Base-by-base conservation (phyloP, 2,329 filamentous ascomycete species). In the Coniochaeta sp. region DNA sequence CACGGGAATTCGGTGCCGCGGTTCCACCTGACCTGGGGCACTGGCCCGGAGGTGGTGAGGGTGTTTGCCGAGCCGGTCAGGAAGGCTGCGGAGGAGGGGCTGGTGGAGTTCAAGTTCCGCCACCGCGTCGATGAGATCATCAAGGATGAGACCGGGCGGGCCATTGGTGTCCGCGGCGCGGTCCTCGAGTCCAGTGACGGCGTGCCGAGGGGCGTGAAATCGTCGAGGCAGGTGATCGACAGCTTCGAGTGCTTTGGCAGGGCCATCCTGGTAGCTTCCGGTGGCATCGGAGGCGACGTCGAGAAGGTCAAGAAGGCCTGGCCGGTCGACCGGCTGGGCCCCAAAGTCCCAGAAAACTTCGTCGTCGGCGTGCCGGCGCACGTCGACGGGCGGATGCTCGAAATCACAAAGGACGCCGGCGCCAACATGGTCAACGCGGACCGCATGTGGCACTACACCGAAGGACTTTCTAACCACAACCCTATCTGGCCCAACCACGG, bases 391-490 rank as follows among this genome's bases (percentile, higher is more conserved):
- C 79, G 83, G 58, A 86, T 86, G 82, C 79, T 87, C 52, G 78
- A 73, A 38, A 85, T 87, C 57, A 70, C 82, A 2, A 78, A 84
- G 67, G 58, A 66, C 0, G 77, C 74, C 1, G 84, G 84, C 9
- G 84, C 81, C 1, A 74, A 77, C 60, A 66, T 86, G 61, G 76
- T 87, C 73, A 87, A 87, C 70, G 77, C 79, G 56, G 84, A 87
- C 66, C 74, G 84, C 50, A 86, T 87, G 84, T 87, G 84, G 84
- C 84, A 87, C 68, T 87, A 87, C 67, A 86, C 83, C 12, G 84
- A 87, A 65, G 84, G 84, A 0, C 69, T 87, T 12, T 74, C 78
- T 58, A 86, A 87, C 68, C 87, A 84, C 84, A 72, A 86, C 59
- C 75, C 83, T 4, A 85, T 87, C 69, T 87, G 84, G 84, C 83